Evolutionary conservation across 495 filamentous ascomycete species (phyloP).

Genomic region (Gamarada debralockiae): DNA sequence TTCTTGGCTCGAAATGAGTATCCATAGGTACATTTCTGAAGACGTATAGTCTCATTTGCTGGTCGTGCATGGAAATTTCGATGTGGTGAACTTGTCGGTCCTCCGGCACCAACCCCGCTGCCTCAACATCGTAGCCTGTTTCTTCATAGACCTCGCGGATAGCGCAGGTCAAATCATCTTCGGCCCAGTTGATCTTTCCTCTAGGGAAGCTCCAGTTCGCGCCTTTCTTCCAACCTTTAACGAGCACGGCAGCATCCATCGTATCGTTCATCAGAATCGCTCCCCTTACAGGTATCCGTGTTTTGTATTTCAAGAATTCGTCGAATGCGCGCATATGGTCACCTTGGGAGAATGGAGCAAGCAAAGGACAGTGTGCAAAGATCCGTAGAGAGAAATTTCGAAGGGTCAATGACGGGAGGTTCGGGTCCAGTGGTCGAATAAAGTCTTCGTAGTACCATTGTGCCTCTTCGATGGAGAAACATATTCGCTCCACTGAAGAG

Average conservation of each 20-base stretch:
- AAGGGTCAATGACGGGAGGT: conserved; percentile 77
- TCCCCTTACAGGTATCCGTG: conserved; percentile 85
- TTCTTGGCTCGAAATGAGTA: conserved; percentile 81
- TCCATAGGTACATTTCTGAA: conserved; percentile 84
- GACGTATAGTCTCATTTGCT: conserved; percentile 87
- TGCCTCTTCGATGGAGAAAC: conserved; percentile 97
- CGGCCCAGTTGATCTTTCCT: conserved; percentile 96
- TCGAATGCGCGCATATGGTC: conserved; percentile 78
- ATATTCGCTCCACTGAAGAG: conserved; percentile 84
- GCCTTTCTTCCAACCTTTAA: conserved; percentile 96
- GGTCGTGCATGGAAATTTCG: conserved; percentile 83
- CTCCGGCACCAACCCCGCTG: conserved; percentile 67
- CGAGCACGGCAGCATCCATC: conserved; percentile 88
- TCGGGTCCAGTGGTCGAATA: conserved; percentile 83
- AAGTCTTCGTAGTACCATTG: conserved; percentile 99
- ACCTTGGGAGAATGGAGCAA: conserved; percentile 73
- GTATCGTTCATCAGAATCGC: conserved; percentile 86
- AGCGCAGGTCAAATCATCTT: conserved; percentile 87
- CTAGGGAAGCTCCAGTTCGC: conserved; percentile 95
- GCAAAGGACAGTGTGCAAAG: conserved; percentile 87
- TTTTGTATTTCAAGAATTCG: conserved; percentile 90
- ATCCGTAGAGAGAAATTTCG: conserved; percentile 80
- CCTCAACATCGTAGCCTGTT: conserved; percentile 80
- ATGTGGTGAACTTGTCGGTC: conserved; percentile 70
- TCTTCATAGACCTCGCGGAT: conserved; percentile 94